Percentiles rank a stretch among this genome's conserved stretches.
These are phyloP conservation scores for Termitomyces sp. DNA, from an alignment of 768 basidiomycete genomes.

Conservation along the genomic window DNA sequence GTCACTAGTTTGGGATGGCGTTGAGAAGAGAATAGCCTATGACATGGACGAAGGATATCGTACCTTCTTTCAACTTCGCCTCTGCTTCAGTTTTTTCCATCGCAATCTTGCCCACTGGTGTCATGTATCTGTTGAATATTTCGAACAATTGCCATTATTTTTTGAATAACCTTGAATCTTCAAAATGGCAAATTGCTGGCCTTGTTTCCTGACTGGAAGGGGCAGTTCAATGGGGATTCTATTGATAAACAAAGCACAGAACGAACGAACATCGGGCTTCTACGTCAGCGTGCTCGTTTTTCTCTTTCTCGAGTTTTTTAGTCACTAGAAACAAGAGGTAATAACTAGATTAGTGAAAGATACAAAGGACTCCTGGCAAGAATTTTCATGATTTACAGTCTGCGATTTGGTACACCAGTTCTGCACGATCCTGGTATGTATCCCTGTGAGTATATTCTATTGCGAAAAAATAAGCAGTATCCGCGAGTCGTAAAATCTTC, in stretches of 20 bases:
- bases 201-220: neutral
- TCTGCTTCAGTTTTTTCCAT: neutral
- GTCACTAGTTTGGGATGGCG: neutral
- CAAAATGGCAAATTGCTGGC: neutral
- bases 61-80: neutral
- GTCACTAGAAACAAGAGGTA: neutral
- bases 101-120: neutral
- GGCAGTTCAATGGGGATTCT: neutral
- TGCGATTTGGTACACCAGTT: neutral
- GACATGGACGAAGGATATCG: neutral
- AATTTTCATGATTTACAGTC: neutral
- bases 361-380: neutral
- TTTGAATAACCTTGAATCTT: neutral
- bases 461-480: neutral
- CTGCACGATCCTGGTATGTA: neutral
- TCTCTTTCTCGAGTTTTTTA: neutral
- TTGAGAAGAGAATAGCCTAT: neutral
- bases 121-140: neutral
- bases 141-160: neutral
- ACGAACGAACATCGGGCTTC: neutral
- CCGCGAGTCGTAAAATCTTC: neutral
- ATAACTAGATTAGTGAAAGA: neutral
- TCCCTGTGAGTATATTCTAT: neutral
- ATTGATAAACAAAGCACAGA: neutral
- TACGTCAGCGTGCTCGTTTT: neutral